phyloP scores from a whole-genome alignment of 331 rosid species.

The Telfairia occidentalis region DNA sequence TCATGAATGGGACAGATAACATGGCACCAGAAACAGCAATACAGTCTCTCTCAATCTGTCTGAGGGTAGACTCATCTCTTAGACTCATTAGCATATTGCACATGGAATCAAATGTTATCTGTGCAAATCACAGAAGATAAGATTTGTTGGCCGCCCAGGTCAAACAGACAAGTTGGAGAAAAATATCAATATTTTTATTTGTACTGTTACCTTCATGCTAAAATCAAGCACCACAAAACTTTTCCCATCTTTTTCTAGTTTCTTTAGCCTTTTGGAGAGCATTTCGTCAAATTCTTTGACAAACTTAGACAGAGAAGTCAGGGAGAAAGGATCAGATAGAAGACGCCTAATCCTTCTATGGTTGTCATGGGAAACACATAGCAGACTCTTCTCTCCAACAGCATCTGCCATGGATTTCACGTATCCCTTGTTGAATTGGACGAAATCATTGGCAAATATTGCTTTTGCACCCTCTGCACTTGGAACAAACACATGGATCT shows the following conservation, averaged over 20 bases:
- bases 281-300: constrained; percentile 44
- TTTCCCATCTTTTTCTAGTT: constrained; percentile 28
- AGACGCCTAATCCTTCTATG: constrained; percentile 62
- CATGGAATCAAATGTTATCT: constrained; percentile 61
- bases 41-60: constrained; percentile 45
- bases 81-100: constrained; percentile 60
- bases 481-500: constrained; percentile 58
- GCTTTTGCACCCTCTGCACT: constrained; percentile 47
- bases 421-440: constrained; percentile 48
- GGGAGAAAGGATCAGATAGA: constrained; percentile 56
- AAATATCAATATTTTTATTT: background rate
- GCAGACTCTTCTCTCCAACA: constrained; percentile 48
- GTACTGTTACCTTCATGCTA: constrained; percentile 41
- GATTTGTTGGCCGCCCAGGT: background rate
- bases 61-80: constrained; percentile 36
- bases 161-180: background rate
- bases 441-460: constrained; percentile 49
- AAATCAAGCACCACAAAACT: constrained; percentile 47
- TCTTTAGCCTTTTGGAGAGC: constrained; percentile 38
- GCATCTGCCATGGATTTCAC: constrained; percentile 68
- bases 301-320: constrained; percentile 40
- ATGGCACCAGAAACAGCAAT: constrained; percentile 36
- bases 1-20: constrained; percentile 51
- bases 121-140: constrained; percentile 19
- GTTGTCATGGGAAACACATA: constrained; percentile 39